Evolutionary conservation across 2,329 filamentous ascomycete genomes (phyloP).

Genomic region (Thelonectria discophora): DNA sequence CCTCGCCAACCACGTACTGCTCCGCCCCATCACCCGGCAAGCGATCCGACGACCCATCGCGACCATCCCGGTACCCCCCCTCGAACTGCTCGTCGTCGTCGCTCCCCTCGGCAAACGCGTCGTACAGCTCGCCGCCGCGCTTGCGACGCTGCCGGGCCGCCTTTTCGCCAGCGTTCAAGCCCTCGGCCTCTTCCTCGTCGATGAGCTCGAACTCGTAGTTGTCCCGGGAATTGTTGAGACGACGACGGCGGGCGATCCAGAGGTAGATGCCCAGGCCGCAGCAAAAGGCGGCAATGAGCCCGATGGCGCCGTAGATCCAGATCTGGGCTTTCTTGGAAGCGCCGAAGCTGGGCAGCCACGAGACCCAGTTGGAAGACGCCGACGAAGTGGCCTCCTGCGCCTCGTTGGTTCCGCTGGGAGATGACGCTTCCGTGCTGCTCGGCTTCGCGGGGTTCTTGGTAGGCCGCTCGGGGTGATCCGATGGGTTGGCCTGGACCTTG

Average conservation of each 20-base stretch:
- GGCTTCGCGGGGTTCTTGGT: constrained; percentile 57
- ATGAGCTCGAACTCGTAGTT: constrained; percentile 96
- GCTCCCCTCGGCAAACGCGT: constrained; percentile 92
- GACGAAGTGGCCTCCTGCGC: constrained; percentile 52
- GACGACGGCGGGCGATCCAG: constrained; percentile 79
- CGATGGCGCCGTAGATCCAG: constrained; percentile 91
- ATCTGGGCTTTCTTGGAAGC: constrained; percentile 86
- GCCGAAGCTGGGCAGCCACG: constrained; percentile 90
- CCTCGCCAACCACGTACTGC: constrained; percentile 62
- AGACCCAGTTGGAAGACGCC: constrained; percentile 77
- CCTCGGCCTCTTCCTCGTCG: constrained; percentile 78
- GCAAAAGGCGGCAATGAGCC: constrained; percentile 88
- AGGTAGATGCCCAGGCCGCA: constrained; percentile 82
- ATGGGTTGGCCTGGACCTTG: constrained; percentile 56
- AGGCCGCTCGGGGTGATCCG: constrained; percentile 72
- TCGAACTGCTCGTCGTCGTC: constrained; percentile 73
- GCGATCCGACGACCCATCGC: constrained; percentile 39
- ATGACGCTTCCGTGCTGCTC: constrained; percentile 40
- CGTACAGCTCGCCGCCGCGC: constrained; percentile 90
- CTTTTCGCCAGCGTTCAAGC: constrained; percentile 59
- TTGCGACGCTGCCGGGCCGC: constrained; percentile 58
- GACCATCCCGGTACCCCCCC: constrained; percentile 51
- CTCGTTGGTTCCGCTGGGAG: constrained; percentile 44
- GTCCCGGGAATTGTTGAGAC: constrained; percentile 78
- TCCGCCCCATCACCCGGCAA: constrained; percentile 49